Percentiles rank a stretch among this genome's conserved stretches.
These are phyloP conservation scores for Globisporangium takayamanum DNA, from an alignment of 352 stramenopile genomes.

Conservation along the genomic window DNA sequence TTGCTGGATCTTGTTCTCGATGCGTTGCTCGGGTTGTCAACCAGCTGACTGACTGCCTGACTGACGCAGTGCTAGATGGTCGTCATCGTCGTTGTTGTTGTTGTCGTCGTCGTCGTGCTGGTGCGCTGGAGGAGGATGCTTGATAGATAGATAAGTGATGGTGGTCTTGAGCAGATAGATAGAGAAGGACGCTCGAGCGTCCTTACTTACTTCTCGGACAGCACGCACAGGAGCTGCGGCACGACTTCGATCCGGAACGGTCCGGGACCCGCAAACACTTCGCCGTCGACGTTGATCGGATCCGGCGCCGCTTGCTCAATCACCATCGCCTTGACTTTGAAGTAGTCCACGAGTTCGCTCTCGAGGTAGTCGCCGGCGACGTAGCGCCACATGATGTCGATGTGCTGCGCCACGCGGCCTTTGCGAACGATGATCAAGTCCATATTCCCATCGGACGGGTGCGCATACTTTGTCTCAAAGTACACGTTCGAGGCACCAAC, in stretches of 20 bases:
- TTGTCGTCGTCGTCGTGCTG: too few species aligned
- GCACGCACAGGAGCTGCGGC: constrained; percentile 54
- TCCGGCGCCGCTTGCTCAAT: constrained; percentile 56
- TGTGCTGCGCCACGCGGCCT: constrained; percentile 33
- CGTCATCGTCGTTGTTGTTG: too few species aligned
- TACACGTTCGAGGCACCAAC: constrained; percentile 72
- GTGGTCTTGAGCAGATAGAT: not conserved
- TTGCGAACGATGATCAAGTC: constrained; percentile 69
- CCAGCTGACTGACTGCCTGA: not conserved
- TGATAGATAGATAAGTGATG: too few species aligned
- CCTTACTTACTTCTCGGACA: constrained; percentile 63
- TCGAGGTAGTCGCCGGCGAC: constrained; percentile 45
- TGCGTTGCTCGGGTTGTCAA: not conserved
- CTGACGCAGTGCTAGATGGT: too few species aligned
- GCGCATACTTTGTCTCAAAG: constrained; percentile 74
- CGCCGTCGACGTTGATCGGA: constrained; percentile 72
- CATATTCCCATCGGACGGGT: constrained; percentile 75
- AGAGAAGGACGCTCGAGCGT: not conserved
- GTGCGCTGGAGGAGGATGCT: too few species aligned
- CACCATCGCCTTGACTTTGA: constrained; percentile 75
- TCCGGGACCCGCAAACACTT: constrained; percentile 54
- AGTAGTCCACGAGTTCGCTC: constrained; percentile 55
- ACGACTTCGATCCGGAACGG: constrained; percentile 74
- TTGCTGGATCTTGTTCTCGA: too few species aligned
- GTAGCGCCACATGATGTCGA: constrained; percentile 51